Percentiles rank a stretch among this genome's conserved stretches.
Evolutionary conservation across 2,329 filamentous ascomycete genomes (phyloP).

Genomic region (Pseudocercospora fijiensis): DNA sequence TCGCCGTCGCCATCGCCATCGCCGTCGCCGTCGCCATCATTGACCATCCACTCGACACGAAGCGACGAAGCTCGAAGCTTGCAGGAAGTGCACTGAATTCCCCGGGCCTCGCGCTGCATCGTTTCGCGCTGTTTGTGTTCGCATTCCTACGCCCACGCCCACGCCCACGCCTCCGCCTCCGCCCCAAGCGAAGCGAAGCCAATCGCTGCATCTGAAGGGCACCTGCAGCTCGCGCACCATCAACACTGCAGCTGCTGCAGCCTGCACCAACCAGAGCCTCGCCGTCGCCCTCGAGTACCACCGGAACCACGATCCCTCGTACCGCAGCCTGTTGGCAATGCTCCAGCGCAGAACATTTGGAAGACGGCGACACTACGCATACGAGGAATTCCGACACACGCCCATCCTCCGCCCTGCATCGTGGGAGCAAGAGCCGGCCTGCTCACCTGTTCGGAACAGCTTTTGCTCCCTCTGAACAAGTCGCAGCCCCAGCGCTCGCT

Average conservation of each 20-base stretch:
- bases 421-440: neutral
- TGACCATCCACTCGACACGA: too few relatives aligned
- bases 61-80: neutral
- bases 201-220: neutral
- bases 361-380: constrained; percentile 2
- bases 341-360: neutral
- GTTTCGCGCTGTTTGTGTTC: constrained; percentile 5
- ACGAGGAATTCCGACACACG: neutral
- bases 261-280: neutral
- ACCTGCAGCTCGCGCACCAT: constrained; percentile 2
- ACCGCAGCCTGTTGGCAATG: constrained; percentile 5
- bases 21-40: neutral
- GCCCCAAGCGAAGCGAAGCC: too few relatives aligned
- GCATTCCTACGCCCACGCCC: constrained; percentile 3
- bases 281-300: neutral
- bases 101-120: neutral
- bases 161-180: too few relatives aligned
- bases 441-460: constrained; percentile 3
- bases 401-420: neutral
- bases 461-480: neutral
- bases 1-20: neutral
- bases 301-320: neutral
- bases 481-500: neutral
- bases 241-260: neutral
- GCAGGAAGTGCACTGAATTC: neutral